phyloP scores from a whole-genome alignment of 495 filamentous ascomycete genomes.

The Penicillium paxilli region DNA sequence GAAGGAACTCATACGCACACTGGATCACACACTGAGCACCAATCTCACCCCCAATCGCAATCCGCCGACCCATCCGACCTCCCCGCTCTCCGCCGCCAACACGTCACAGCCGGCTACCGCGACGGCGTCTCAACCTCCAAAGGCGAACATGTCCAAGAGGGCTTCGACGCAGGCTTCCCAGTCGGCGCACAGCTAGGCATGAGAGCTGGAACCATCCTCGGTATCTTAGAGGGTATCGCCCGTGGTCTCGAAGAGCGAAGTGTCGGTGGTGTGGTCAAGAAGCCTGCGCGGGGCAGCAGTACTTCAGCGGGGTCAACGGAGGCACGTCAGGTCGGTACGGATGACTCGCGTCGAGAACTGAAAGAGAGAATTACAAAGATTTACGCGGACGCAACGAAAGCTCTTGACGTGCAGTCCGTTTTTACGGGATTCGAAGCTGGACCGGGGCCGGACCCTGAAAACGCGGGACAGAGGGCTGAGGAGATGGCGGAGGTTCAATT shows the following conservation, averaged over 20 bases:
- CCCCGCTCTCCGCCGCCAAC: conserved; percentile 69
- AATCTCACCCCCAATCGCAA: neutral
- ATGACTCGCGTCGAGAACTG: conserved; percentile 23
- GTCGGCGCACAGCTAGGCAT: conserved; percentile 78
- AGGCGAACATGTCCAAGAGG: conserved; percentile 65
- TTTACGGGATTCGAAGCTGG: conserved; percentile 54
- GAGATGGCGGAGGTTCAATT: conserved; percentile 28
- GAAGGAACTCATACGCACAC: neutral
- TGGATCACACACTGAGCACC: neutral
- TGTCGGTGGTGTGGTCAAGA: conserved; percentile 25
- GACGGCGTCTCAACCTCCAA: conserved; percentile 80
- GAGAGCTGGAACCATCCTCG: conserved; percentile 67
- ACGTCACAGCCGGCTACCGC: conserved; percentile 86
- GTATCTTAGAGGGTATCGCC: conserved; percentile 66
- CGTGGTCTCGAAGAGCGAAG: conserved; percentile 37
- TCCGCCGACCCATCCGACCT: conserved; percentile 62
- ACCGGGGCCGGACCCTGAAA: conserved; percentile 1
- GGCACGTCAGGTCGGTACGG: conserved; percentile 9
- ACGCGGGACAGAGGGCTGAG: neutral
- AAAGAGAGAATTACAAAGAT: conserved; percentile 40
- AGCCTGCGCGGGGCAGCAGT: conserved; percentile 24
- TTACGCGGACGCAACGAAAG: conserved; percentile 53
- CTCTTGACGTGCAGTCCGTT: conserved; percentile 61
- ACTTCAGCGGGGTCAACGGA: neutral
- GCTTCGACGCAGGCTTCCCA: conserved; percentile 86